Evolutionary conservation across 2,329 filamentous ascomycete species (phyloP), one percentile per base, ranked within the genome.

Genomic region (Alternaria angustiovoidea): DNA sequence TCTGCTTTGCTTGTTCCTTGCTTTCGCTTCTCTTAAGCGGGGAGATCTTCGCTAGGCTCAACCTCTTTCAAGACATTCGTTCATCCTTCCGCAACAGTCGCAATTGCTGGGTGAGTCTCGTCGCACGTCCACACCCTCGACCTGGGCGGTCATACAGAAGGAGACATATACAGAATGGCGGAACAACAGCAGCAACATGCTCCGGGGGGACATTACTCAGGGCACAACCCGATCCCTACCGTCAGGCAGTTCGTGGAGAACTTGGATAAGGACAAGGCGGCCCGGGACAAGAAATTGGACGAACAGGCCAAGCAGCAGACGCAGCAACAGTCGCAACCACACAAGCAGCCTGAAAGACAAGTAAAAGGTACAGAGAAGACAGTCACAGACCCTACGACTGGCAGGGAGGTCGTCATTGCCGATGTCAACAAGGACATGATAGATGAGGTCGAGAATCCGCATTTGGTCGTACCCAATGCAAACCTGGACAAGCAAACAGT

Each of bases 361-460:
- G 80, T 83, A 56, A 79, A 79, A 48, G 80, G 80, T 16, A 81
- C 81, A 11, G 80, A 85, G 63, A 86, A 89, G 63, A 73, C 66
- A 3, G 94, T 97, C 44, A 93, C 91, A 1, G 94, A 98, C 75
- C 94, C 94, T 0, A 92, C 92, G 0, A 97, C 94, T 0, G 93
- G 93, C 20, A 91, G 88, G 52, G 86, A 97, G 65, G 91, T 97
- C 20, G 87, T 91, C 64, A 96, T 98, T 64, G 91, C 93, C 67
- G 92, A 96, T 79, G 88, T 91, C 20, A 87, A 91, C 70, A 84
- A 89, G 54, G 85, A 89, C 46, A 88, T 90, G 70, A 85, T 91
- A 79, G 85, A 91, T 43, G 82, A 87, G 3, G 91, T 89, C 0
- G 87, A 92, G 51, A 85, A 96, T 60, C 92, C 93, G 1, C 82